Evolutionary conservation across 1,284 basidiomycete species (phyloP).

Genomic region (Crocinoboletus sp.): DNA sequence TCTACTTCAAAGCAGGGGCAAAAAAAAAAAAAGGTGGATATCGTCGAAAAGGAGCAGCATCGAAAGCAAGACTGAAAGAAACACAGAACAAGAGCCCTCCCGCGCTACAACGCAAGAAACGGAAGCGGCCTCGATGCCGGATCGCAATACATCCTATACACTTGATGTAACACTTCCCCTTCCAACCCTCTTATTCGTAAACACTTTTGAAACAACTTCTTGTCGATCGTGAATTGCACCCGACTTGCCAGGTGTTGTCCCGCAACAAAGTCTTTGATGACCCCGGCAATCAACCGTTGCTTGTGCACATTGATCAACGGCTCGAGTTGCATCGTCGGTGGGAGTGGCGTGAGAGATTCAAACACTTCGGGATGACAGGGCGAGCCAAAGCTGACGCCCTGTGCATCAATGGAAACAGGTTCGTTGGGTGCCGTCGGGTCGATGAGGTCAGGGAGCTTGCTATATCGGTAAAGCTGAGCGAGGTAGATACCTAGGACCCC

Average conservation of each 20-base stretch:
- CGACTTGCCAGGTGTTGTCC: constrained; percentile 77
- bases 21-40: not conserved
- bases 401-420: constrained; percentile 58
- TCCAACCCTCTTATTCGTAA: constrained; percentile 65
- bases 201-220: constrained; percentile 70
- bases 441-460: constrained; percentile 72
- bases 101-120: constrained; percentile 20
- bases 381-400: constrained; percentile 57
- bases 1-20: not conserved
- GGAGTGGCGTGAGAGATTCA: constrained; percentile 61
- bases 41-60: too few species aligned
- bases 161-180: constrained; percentile 46
- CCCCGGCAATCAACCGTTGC: constrained; percentile 72
- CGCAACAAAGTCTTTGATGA: constrained; percentile 71
- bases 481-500: constrained; percentile 65
- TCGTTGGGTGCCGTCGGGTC: constrained; percentile 77
- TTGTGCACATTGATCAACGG: constrained; percentile 88
- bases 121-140: constrained; percentile 14
- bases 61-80: too few species aligned
- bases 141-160: constrained; percentile 36
- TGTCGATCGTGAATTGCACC: constrained; percentile 65
- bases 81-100: not conserved
- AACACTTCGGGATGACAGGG: constrained; percentile 76
- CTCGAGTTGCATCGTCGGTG: constrained; percentile 71
- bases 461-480: constrained; percentile 62